These are phyloP conservation scores for Grosmannia serpens DNA, from an alignment of 2,329 filamentous ascomycete genomes.

Conservation along the genomic window DNA sequence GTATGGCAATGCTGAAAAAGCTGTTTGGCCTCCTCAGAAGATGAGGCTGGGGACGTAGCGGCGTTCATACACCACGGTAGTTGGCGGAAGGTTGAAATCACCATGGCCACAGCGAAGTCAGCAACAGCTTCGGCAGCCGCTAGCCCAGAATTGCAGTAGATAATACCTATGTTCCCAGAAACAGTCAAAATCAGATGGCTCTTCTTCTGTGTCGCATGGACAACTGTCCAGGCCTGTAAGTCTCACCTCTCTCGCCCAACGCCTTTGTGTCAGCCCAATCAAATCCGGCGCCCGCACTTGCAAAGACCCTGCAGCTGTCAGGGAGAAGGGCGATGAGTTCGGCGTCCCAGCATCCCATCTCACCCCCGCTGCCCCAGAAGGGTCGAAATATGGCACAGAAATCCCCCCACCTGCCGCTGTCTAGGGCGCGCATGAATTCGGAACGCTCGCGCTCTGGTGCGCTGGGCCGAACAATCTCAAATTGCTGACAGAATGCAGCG, in stretches of 20 bases:
- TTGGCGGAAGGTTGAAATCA: conserved; percentile 57
- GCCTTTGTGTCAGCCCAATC: conserved; percentile 54
- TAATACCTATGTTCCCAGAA: conserved; percentile 31
- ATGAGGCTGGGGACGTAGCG: conserved; percentile 32
- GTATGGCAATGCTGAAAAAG: conserved; percentile 48
- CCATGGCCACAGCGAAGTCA: conserved; percentile 57
- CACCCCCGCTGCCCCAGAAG: conserved; percentile 14
- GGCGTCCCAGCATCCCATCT: conserved; percentile 15
- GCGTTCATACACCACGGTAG: conserved; percentile 48
- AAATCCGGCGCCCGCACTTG: conserved; percentile 53
- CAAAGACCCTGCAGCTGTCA: conserved; percentile 45
- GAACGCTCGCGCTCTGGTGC: conserved; percentile 36
- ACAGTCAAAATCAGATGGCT: neutral
- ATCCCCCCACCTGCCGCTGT: conserved; percentile 40
- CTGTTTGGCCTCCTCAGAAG: conserved; percentile 15
- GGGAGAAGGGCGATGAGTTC: conserved; percentile 33
- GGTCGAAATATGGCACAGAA: conserved; percentile 30
- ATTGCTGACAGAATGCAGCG: conserved; percentile 28
- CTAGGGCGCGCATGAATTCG: conserved; percentile 37
- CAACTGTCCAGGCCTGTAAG: neutral
- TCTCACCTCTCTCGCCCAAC: conserved; percentile 25
- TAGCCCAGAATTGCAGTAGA: conserved; percentile 63
- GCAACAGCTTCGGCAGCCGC: conserved; percentile 63
- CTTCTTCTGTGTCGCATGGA: neutral
- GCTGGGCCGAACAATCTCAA: conserved; percentile 33